Conservation (phyloP, 306 rosid genomes). For the Astragalus glycyphyllos region DNA sequence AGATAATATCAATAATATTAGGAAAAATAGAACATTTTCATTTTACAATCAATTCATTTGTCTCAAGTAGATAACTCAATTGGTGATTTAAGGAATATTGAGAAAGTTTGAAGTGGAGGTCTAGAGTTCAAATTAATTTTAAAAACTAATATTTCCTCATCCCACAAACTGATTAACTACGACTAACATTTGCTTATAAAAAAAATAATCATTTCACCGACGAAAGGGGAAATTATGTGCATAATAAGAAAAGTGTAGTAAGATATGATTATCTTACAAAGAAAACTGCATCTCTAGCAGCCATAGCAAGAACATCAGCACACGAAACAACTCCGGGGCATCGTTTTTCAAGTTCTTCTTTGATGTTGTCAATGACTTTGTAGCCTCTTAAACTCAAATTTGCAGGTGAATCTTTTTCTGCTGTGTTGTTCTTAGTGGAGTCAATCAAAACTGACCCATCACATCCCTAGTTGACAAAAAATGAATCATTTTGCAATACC, state of each 20-base stretch:
- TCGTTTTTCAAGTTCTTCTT: conserved; percentile 60
- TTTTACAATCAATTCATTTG: background rate
- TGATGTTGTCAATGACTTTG: conserved; percentile 75
- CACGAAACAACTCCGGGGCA: conserved; percentile 92
- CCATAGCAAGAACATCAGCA: conserved; percentile 84
- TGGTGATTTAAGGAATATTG: too few relatives aligned
- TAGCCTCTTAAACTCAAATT: conserved; percentile 85
- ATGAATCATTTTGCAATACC: background rate
- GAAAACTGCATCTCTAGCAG: conserved; percentile 77
- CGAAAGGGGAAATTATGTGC: background rate
- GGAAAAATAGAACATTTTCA: background rate
- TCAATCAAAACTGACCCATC: conserved; percentile 80
- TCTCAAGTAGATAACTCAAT: too few relatives aligned
- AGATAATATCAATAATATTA: background rate
- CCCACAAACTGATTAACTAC: too few relatives aligned
- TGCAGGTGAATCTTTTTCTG: conserved; percentile 90
- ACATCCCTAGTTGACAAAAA: conserved; percentile 64
- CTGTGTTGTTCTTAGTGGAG: conserved; percentile 67
- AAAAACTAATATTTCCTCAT: too few relatives aligned
- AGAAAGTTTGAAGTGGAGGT: too few relatives aligned
- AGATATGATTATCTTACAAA: conserved; percentile 44
- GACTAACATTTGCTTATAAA: too few relatives aligned
- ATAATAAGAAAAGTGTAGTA: background rate
- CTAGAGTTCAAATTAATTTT: too few relatives aligned
- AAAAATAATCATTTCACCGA: background rate